Conservation (phyloP, 495 filamentous ascomycete species). For the Geopyxis carbonaria region DNA sequence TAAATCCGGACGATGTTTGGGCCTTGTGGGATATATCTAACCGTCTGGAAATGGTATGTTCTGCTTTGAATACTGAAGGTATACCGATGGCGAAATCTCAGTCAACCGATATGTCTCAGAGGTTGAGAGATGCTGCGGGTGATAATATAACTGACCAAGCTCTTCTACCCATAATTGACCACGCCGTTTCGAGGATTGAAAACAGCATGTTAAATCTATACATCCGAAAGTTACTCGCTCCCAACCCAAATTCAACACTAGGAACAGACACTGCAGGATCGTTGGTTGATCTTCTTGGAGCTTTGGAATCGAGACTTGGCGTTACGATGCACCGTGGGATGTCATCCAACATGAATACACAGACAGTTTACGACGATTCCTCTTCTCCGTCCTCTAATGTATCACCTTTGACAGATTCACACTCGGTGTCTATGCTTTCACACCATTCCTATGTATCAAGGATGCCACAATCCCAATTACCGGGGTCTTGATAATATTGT, state of each 20-base stretch:
- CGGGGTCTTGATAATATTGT: too few species aligned
- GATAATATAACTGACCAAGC: conserved; percentile 79
- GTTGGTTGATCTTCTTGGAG: conserved; percentile 11
- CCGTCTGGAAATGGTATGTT: conserved; percentile 82
- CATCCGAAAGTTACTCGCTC: conserved; percentile 14
- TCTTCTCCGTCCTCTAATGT: too few species aligned
- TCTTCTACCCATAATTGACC: conserved; percentile 72
- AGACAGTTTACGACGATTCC: too few species aligned
- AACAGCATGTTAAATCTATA: conserved; percentile 21
- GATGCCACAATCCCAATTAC: too few species aligned
- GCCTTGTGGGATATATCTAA: conserved; percentile 75
- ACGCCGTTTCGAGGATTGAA: conserved; percentile 87
- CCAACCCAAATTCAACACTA: background rate
- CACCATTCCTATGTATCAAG: too few species aligned
- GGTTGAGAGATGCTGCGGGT: conserved; percentile 55
- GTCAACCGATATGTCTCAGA: conserved; percentile 63
- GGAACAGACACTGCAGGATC: conserved; percentile 5
- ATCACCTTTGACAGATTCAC: too few species aligned
- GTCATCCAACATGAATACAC: too few species aligned
- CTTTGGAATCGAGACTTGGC: conserved; percentile 15
- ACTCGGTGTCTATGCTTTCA: too few species aligned
- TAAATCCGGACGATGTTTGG: conserved; percentile 76
- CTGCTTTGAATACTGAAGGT: conserved; percentile 48
- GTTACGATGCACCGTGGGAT: too few species aligned
- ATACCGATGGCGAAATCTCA: conserved; percentile 44